Base-by-base conservation (phyloP, 2,329 filamentous ascomycete species). In the Ophiostoma himal-ulmi region DNA sequence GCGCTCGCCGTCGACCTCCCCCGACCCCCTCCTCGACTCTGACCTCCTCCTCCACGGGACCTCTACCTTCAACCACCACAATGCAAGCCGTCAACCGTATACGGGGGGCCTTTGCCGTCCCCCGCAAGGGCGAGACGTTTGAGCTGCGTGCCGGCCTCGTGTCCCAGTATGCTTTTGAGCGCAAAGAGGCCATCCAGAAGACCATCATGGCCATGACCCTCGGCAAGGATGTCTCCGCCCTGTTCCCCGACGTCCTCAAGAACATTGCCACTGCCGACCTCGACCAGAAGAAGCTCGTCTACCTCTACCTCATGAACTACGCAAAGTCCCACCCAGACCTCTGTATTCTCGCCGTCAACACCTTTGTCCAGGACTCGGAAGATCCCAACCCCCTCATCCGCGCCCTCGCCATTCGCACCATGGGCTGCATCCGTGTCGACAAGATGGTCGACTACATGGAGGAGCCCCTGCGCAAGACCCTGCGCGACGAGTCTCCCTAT, bases 371-470 rank as follows among this genome's bases (percentile, higher is more conserved):
- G 85, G 95, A 99, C 80, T 95, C 95, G 20, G 95, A 99, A 86
- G 95, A 99, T 77, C 95, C 95, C 62, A 99, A 99, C 78, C 95
- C 95, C 17, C 86, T 99, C 34, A 93, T 99, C 77, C 86, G 95
- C 84, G 95, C 95, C 68, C 86, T 99, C 68, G 95, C 95, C 70
- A 96, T 99, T 79, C 88, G 95, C 76, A 99, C 95, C 44, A 99
- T 99, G 95, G 95, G 95, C 57, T 98, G 95, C 78, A 98, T 99
- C 76, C 86, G 95, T 70, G 95, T 99, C 70, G 95, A 98, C 76
- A 99, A 99, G 81, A 99, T 99, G 93, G 93, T 98, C 74, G 95
- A 99, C 79, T 99, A 99, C 80, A 98, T 99, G 94, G 95, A 98
- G 80, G 95, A 99, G 77, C 95, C 95, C 17, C 82, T 99, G 73